These are phyloP conservation scores for Dillenia suffruticosa DNA, from an alignment of 164 flowering plant genomes.

Conservation along the genomic window DNA sequence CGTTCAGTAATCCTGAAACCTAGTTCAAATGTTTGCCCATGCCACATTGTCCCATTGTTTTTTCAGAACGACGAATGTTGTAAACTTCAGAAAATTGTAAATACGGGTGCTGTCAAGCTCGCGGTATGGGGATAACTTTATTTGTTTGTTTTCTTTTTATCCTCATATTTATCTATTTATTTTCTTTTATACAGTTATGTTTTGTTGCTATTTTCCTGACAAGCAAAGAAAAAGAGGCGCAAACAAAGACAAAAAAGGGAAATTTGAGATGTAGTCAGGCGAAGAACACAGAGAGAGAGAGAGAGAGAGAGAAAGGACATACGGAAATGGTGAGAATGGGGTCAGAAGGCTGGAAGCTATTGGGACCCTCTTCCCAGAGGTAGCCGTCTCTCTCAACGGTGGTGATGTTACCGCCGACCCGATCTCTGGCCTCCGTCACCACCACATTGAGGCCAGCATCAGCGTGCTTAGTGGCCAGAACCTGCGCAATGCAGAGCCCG, in stretches of 20 bases:
- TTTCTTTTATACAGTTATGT: too few relatives aligned
- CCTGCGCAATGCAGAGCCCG: slow-evolving; percentile 89
- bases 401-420: slow-evolving; percentile 89
- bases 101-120: too few relatives aligned
- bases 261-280: neutral
- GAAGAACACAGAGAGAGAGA: neutral
- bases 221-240: too few relatives aligned
- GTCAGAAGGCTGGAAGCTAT: slow-evolving; percentile 95
- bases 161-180: too few relatives aligned
- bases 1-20: too few relatives aligned
- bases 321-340: slow-evolving; percentile 69
- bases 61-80: too few relatives aligned
- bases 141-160: too few relatives aligned
- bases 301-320: neutral
- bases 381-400: slow-evolving; percentile 81
- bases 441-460: slow-evolving; percentile 43
- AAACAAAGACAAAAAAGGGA: neutral
- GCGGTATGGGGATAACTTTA: too few relatives aligned
- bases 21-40: too few relatives aligned
- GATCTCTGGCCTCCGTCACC: slow-evolving; percentile 79
- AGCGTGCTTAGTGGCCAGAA: slow-evolving; percentile 63
- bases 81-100: too few relatives aligned
- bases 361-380: slow-evolving; percentile 97
- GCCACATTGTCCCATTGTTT: too few relatives aligned
- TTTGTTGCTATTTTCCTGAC: too few relatives aligned